phyloP scores from a whole-genome alignment of 139 green algal species.

The Micractinium sp. region DNA sequence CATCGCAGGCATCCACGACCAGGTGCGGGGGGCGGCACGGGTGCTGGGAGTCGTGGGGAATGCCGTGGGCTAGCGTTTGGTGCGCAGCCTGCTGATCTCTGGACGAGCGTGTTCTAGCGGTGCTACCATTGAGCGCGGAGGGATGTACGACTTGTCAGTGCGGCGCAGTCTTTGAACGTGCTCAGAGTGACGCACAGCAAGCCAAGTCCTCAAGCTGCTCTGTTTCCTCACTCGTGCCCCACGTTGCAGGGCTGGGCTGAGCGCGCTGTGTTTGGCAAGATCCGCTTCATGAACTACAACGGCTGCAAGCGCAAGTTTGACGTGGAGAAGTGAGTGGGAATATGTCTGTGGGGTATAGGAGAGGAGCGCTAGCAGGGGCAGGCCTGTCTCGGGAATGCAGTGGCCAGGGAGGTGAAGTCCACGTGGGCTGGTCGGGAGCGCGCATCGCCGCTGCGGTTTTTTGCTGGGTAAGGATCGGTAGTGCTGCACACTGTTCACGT shows the following conservation, averaged over 20 bases:
- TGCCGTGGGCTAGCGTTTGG: too few relatives aligned
- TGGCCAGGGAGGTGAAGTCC: background rate
- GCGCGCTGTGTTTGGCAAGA: constrained; percentile 95
- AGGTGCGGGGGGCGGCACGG: constrained; percentile 58
- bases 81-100: background rate
- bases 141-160: background rate
- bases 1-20: constrained; percentile 92
- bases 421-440: too few relatives aligned
- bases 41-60: too few relatives aligned
- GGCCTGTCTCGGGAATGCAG: too few relatives aligned
- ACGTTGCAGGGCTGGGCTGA: constrained; percentile 89
- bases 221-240: background rate
- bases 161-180: background rate
- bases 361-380: too few relatives aligned
- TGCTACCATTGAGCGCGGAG: background rate
- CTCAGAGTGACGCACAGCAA: background rate
- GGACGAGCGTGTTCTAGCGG: too few relatives aligned
- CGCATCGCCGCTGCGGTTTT: background rate
- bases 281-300: constrained; percentile 96
- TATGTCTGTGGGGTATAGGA: background rate
- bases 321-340: constrained; percentile 64
- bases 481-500: background rate
- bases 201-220: too few relatives aligned
- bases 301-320: constrained; percentile 98
- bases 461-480: background rate